Percentiles rank a stretch among this genome's conserved stretches.
Evolutionary conservation across 2,329 filamentous ascomycete genomes (phyloP).

Genomic region (Paecilomyces sp.): DNA sequence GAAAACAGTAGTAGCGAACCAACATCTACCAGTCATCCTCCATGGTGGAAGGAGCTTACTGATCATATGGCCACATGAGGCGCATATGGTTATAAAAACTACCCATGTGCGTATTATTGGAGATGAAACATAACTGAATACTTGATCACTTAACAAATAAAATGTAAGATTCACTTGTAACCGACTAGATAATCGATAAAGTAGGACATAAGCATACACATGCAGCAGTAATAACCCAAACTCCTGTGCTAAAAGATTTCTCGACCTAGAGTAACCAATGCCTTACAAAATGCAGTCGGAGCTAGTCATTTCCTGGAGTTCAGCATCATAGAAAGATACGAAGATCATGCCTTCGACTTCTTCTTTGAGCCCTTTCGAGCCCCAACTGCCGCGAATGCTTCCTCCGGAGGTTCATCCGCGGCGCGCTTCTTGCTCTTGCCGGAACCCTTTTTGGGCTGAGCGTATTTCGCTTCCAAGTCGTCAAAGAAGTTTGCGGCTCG

Average conservation of each 20-base stretch:
- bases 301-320: not conserved
- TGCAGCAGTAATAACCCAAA: not conserved
- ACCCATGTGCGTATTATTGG: too few relatives aligned
- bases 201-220: not conserved
- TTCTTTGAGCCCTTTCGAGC: slow-evolving; percentile 34
- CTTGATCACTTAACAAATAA: not conserved
- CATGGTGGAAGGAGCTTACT: not conserved
- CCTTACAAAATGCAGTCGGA: not conserved
- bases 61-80: not conserved
- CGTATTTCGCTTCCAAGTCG: slow-evolving; percentile 70
- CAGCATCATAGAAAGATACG: not conserved
- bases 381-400: slow-evolving; percentile 45
- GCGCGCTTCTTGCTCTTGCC: slow-evolving; percentile 36
- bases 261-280: not conserved
- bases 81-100: not conserved
- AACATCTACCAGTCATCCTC: not conserved
- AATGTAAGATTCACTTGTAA: not conserved
- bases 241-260: not conserved
- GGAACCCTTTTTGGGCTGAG: slow-evolving; percentile 27
- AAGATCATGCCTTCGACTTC: slow-evolving; percentile 12
- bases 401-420: slow-evolving; percentile 54
- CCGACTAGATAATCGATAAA: not conserved
- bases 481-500: slow-evolving; percentile 60
- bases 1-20: not conserved
- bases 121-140: not conserved